Base-by-base conservation (phyloP, 306 rosid genomes). In the Argentina anserina region DNA sequence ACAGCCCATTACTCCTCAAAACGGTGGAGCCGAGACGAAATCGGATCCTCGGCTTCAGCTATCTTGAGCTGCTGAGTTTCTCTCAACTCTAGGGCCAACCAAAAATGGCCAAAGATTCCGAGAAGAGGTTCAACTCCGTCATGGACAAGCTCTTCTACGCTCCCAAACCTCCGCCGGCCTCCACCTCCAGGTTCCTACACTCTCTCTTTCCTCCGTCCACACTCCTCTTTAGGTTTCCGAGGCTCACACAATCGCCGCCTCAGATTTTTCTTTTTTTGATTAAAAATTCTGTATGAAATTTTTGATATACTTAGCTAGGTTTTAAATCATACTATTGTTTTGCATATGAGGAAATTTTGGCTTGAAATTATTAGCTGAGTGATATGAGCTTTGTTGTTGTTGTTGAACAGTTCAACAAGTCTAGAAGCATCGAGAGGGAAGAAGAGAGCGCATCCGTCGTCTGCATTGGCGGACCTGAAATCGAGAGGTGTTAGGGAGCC, bases 61-160 rank as follows among this genome's bases (percentile, higher is more conserved):
- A 59, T 59, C 64, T 58, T 49, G 28, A 4, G 29, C 31, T 20
- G 9, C 9, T 21, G 5, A 6, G 73, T 25, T 21, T 18, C 31
- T n/a, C 60, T 34, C 23, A 52, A 36, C 64, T 36, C 33, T 25
- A 34, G n/a, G n/a, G n/a, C n/a, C 17, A 41, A 69, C 11, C 21
- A 69, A 12, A 94, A 12, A 94, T 94, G 97, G 76, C 81, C 11
- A 75, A 89, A 55, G 96, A 91, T 81, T 87, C 97, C 1, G 97
- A 90, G 88, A 90, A 87, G 81, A 85, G 89, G 75, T 83, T 94
- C 73, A 87, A 81, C 78, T 76, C 95, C 50, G 79, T 91, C 74
- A 90, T 94, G 96, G 90, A 91, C 84, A 94, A 82, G 86, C 95
- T 94, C 59, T 91, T 84, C 60, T 87, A 83, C 69, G 71, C 92